Conservation (phyloP, 1,284 basidiomycete genomes). For the Anthracocystis panici-leucophaei region DNA sequence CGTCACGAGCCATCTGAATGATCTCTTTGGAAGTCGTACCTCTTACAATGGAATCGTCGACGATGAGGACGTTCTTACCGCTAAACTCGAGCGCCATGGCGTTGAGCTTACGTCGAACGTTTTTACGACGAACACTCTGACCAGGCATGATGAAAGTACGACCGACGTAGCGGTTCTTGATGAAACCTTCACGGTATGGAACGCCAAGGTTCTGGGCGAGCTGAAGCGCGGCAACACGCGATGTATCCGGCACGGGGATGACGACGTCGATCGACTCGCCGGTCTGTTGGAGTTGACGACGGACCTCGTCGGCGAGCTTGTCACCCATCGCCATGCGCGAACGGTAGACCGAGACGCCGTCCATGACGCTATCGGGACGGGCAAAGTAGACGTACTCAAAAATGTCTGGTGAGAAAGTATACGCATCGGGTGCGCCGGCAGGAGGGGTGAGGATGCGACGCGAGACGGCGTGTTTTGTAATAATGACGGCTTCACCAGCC, state of each 20-base stretch:
- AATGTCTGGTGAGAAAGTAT: constrained; percentile 81
- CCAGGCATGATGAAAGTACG: constrained; percentile 99
- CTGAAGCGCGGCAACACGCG: constrained; percentile 93
- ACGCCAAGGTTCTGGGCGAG: constrained; percentile 88
- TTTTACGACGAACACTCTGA: constrained; percentile 84
- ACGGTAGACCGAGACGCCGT: constrained; percentile 96
- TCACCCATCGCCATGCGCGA: constrained; percentile 99
- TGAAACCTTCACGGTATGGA: constrained; percentile 97
- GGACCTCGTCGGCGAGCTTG: constrained; percentile 87
- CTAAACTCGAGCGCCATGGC: constrained; percentile 99
- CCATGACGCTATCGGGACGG: constrained; percentile 95
- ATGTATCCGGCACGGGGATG: constrained; percentile 98
- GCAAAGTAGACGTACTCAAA: constrained; percentile 99
- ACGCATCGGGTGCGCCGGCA: constrained; percentile 40
- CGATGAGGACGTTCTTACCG: constrained; percentile 91
- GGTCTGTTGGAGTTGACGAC: constrained; percentile 78
- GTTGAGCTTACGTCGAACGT: constrained; percentile 94
- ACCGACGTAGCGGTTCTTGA: constrained; percentile 98
- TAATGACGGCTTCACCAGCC: constrained; percentile 94
- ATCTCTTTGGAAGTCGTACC: constrained; percentile 99
- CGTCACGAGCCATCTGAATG: constrained; percentile 99
- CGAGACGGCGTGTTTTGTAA: constrained; percentile 74
- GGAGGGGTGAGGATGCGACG: constrained; percentile 60
- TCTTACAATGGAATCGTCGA: constrained; percentile 98
- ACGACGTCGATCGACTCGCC: constrained; percentile 76